Evolutionary conservation across 2,329 filamentous ascomycete species (phyloP).

Genomic region (Aureobasidium sp.): DNA sequence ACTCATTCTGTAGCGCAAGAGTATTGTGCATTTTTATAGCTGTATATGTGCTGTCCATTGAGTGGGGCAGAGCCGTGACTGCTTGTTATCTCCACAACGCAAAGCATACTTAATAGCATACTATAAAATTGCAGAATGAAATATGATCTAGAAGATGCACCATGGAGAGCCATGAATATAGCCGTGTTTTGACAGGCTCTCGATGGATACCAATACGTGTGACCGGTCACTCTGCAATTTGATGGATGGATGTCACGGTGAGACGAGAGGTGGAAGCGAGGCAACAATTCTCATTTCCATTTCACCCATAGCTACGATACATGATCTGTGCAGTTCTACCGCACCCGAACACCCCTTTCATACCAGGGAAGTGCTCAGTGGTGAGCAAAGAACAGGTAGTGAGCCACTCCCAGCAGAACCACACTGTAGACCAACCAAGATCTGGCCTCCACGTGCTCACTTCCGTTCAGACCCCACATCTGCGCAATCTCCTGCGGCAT

Average conservation of each 20-base stretch:
- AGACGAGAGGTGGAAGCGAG: not conserved
- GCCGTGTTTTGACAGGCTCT: not conserved
- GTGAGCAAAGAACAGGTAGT: slow-evolving; percentile 1
- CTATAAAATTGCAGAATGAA: not conserved
- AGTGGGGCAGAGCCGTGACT: not conserved
- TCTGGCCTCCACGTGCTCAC: not conserved
- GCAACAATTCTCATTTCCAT: not conserved
- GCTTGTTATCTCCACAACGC: not conserved
- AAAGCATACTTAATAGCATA: not conserved
- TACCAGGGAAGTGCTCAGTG: not conserved
- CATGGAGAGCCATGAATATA: not conserved
- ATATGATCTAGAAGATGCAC: not conserved
- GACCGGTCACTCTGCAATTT: not conserved
- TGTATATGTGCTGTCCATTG: not conserved
- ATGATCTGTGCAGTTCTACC: not conserved
- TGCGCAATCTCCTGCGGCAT: not conserved
- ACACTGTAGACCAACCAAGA: not conserved
- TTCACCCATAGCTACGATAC: not conserved
- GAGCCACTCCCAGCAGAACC: not conserved
- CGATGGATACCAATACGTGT: not conserved
- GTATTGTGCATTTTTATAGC: not conserved
- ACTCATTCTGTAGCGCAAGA: not conserved
- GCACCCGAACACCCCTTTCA: not conserved
- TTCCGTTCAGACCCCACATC: not conserved
- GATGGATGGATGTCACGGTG: not conserved